A percentile compares a stretch with the other conserved stretches of the same genome.
Conservation (phyloP, 1,284 basidiomycete species). For the Clitocybe nebularis region DNA sequence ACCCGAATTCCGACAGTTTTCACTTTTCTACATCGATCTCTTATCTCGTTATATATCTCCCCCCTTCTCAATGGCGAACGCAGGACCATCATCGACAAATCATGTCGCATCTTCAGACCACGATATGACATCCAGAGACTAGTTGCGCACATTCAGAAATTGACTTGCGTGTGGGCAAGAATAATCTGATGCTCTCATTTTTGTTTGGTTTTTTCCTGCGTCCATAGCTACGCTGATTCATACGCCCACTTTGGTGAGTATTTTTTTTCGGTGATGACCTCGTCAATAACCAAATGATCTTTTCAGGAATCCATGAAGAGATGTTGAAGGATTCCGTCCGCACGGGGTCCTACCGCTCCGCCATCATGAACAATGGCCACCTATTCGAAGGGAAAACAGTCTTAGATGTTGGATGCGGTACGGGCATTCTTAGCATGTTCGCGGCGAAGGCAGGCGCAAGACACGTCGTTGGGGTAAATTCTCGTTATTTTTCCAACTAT, state of each 20-base stretch:
- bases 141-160: conserved; percentile 52
- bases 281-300: conserved; percentile 10
- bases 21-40: conserved; percentile 17
- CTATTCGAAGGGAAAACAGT: conserved; percentile 97
- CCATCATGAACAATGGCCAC: conserved; percentile 94
- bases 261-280: conserved; percentile 3
- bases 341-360: conserved; percentile 91
- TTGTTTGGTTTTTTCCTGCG: conserved; percentile 25
- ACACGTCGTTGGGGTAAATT: conserved; percentile 87
- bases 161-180: conserved; percentile 18
- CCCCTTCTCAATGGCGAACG: conserved; percentile 37
- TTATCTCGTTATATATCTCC: conserved; percentile 19
- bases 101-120: conserved; percentile 23
- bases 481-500: conserved; percentile 3
- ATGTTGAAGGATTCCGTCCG: conserved; percentile 99
- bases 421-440: conserved; percentile 99
- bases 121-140: conserved; percentile 77
- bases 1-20: conserved; percentile 19
- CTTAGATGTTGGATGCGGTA: conserved; percentile 97
- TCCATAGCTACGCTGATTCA: conserved; percentile 78
- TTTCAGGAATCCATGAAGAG: conserved; percentile 91
- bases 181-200: conserved; percentile 24
- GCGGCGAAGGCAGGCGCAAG: conserved; percentile 97
- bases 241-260: conserved; percentile 90
- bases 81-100: conserved; percentile 37